phyloP scores from a whole-genome alignment of 345 rosid genomes.

The Iberis pinnata region DNA sequence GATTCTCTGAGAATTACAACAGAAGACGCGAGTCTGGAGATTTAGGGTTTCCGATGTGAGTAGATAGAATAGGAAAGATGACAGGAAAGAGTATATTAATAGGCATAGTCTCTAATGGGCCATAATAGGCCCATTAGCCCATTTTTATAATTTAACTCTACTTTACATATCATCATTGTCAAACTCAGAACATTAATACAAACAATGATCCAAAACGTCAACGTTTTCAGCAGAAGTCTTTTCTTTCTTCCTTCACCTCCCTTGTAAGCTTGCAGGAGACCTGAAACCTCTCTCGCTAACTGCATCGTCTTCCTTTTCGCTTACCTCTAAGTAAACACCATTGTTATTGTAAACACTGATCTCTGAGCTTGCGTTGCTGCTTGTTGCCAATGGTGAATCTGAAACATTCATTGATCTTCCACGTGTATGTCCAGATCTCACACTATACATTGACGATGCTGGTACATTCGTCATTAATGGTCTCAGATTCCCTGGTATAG shows the following conservation, averaged over 20 bases:
- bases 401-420: constrained; percentile 65
- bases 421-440: constrained; percentile 73
- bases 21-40: constrained; percentile 14
- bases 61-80: too few species aligned
- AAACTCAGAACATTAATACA: constrained; percentile 20
- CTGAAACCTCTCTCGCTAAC: constrained; percentile 56
- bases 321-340: constrained; percentile 52
- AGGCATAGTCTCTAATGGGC: too few species aligned
- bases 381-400: constrained; percentile 90
- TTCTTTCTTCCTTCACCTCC: constrained; percentile 39
- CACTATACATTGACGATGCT: constrained; percentile 94
- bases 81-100: too few species aligned
- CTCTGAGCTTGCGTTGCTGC: constrained; percentile 97
- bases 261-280: constrained; percentile 54
- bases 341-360: constrained; percentile 73
- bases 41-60: constrained; percentile 31
- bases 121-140: too few species aligned
- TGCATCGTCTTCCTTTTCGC: constrained; percentile 55
- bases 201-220: constrained; percentile 13
- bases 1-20: constrained; percentile 5
- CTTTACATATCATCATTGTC: constrained; percentile 33
- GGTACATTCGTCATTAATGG: constrained; percentile 93
- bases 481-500: constrained; percentile 80
- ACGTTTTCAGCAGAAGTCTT: constrained; percentile 16
- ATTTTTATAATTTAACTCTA: too few species aligned